Base-by-base conservation (phyloP, 2,329 filamentous ascomycete species). In the Colletotrichum orchidophilum region DNA sequence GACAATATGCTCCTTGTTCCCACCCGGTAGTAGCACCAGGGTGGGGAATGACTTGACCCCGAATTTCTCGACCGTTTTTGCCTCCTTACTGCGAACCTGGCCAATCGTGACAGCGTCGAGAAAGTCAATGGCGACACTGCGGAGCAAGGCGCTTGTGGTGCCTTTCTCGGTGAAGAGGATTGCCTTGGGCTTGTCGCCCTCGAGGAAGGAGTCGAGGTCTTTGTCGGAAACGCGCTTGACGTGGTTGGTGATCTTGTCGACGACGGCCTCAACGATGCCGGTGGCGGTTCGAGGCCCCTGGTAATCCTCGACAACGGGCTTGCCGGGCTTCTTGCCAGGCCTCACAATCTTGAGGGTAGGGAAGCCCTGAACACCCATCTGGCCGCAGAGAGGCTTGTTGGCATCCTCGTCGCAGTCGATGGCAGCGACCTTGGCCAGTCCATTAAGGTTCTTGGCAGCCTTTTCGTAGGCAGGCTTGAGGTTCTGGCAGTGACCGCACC, bases 401-500 rank as follows among this genome's bases (percentile, higher is more conserved):
- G 87, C 84, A 64, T 98, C 96, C 35, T 97, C 95, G 78, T 99
- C 96, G 82, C 96, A 99, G 82, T 99, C 93, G 74, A 99, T 87
- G 66, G 97, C 96, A 58, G 94, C 96, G 52, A 99, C 96, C 78
- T 97, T 97, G 77, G 95, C 96, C 15, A 98, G 88, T 15, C 96
- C 96, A n/a, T 93, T 90, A 70, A 99, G 92, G 77, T 91, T 94
- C 77, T 92, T 93, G 76, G 96, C 96, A 2, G 92, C 95, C 82
- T 97, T 97, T 82, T 98, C 96, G 83, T 96, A 99, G 54, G 94
- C 94, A 3, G 95, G 96, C 84, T 98, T 95, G 78, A 99, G 92
- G 83, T 93, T 98, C 83, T 97, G 89, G 85, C 96, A 99, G 84
- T 98, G 96, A 52, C 96, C 96, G 78, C 96, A 98, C 96, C 96